A percentile compares a stretch with the other conserved stretches of the same genome.
Evolutionary conservation across 768 basidiomycete species (phyloP).

Genomic region (Rhizopogon sp.): DNA sequence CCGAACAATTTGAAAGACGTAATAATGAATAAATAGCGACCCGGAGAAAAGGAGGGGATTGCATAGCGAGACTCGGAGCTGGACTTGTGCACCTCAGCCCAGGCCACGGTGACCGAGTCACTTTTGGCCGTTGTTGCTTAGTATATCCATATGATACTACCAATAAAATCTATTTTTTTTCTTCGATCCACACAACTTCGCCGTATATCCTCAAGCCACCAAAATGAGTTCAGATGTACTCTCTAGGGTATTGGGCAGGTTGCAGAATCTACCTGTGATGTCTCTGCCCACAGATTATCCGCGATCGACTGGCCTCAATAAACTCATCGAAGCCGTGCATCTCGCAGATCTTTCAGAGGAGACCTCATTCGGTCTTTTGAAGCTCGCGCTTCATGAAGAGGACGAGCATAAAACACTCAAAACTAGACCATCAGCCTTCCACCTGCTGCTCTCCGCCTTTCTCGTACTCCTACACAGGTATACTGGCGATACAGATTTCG

Average conservation of each 20-base stretch:
- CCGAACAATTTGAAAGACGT: too few species aligned
- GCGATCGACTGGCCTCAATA: slow-evolving; percentile 64
- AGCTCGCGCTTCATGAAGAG: slow-evolving; percentile 67
- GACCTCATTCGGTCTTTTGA: slow-evolving; percentile 73
- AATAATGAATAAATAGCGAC: too few species aligned
- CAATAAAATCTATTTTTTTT: neutral
- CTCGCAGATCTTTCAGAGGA: slow-evolving; percentile 65
- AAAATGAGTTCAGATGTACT: slow-evolving; percentile 31
- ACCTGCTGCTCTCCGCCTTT: slow-evolving; percentile 90
- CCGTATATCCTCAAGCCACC: neutral
- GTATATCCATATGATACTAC: too few species aligned
- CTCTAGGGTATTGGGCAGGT: slow-evolving; percentile 52
- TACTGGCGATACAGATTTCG: slow-evolving; percentile 91
- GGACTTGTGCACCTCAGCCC: too few species aligned
- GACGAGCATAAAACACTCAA: slow-evolving; percentile 36
- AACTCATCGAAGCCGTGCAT: slow-evolving; percentile 82
- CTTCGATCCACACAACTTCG: neutral
- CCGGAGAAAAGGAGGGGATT: too few species aligned
- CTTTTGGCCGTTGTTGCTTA: neutral
- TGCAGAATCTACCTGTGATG: slow-evolving; percentile 83
- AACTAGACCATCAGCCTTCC: slow-evolving; percentile 75
- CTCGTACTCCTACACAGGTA: slow-evolving; percentile 87
- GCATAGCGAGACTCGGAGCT: too few species aligned
- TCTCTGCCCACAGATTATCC: slow-evolving; percentile 97
- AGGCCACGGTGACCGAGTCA: neutral